Evolutionary conservation across 768 basidiomycete genomes (phyloP).

Genomic region (Pulveroboletus frians): DNA sequence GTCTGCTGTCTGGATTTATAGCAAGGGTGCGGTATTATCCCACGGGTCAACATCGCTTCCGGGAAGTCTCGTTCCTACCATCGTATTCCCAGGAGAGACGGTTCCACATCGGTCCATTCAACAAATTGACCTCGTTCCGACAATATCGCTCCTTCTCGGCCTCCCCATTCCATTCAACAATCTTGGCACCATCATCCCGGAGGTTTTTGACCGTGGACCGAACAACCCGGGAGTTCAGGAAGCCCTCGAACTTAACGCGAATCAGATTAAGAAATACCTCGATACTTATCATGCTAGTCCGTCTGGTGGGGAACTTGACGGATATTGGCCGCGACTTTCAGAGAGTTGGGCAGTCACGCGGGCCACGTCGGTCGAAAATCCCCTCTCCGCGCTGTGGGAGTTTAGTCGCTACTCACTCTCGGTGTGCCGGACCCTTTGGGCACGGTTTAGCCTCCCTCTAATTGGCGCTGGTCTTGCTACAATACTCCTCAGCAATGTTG

Average conservation of each 20-base stretch:
- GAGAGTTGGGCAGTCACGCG: slow-evolving; percentile 39
- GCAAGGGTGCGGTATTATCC: slow-evolving; percentile 58
- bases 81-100: slow-evolving; percentile 54
- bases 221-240: slow-evolving; percentile 38
- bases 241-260: slow-evolving; percentile 66
- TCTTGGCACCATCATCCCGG: slow-evolving; percentile 86
- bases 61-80: slow-evolving; percentile 46
- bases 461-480: slow-evolving; percentile 71
- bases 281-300: slow-evolving; percentile 66
- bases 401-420: slow-evolving; percentile 37
- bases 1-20: slow-evolving; percentile 88
- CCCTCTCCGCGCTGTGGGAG: slow-evolving; percentile 13
- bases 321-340: slow-evolving; percentile 51
- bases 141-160: slow-evolving; percentile 83
- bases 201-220: slow-evolving; percentile 63
- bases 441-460: slow-evolving; percentile 79
- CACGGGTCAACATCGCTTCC: slow-evolving; percentile 36
- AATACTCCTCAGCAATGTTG: slow-evolving; percentile 50
- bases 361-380: slow-evolving; percentile 18
- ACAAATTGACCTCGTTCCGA: slow-evolving; percentile 91
- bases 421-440: slow-evolving; percentile 85
- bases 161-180: slow-evolving; percentile 95
- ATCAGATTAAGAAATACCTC: slow-evolving; percentile 74
- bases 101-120: slow-evolving; percentile 62
- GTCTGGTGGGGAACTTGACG: slow-evolving; percentile 70